Conservation (phyloP, 163 green algal species). For the Volvox carteri region DNA sequence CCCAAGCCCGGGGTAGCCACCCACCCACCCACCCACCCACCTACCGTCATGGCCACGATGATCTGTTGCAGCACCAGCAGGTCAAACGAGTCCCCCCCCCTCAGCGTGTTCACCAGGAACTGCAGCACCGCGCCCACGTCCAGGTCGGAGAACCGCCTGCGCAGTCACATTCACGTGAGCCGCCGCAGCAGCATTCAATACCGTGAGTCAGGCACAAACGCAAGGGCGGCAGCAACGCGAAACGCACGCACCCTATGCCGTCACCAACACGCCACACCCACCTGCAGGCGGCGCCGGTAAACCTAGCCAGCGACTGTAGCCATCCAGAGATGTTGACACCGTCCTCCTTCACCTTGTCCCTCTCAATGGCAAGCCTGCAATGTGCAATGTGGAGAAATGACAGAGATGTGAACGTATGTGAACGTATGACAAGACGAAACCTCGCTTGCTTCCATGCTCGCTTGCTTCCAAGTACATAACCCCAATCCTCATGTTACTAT, state of each 20-base stretch:
- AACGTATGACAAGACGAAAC: no score
- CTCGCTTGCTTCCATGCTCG: no score
- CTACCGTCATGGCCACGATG: conserved; percentile 62
- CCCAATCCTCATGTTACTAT: no score
- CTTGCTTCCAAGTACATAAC: no score
- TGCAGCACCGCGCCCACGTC: conserved; percentile 81
- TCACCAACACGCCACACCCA: not conserved
- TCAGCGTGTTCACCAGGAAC: conserved; percentile 87
- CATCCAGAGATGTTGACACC: conserved; percentile 90
- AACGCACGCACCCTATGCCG: not conserved
- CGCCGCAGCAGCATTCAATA: not conserved
- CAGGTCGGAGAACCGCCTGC: conserved; percentile 62
- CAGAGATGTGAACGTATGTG: no score
- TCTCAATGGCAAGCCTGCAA: conserved; percentile 56
- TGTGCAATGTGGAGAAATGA: not conserved
- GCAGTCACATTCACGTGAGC: not conserved
- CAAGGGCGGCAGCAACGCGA: not conserved
- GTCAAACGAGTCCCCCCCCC: conserved; percentile 78
- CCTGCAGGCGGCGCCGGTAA: conserved; percentile 72
- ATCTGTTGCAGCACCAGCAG: conserved; percentile 88
- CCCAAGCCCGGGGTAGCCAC: no score
- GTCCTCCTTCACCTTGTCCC: conserved; percentile 82
- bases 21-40: not conserved
- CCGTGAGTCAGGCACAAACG: no score
- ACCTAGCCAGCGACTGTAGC: conserved; percentile 80